These are phyloP conservation scores for Mycena crocata DNA, from an alignment of 768 basidiomycete genomes.

Conservation along the genomic window DNA sequence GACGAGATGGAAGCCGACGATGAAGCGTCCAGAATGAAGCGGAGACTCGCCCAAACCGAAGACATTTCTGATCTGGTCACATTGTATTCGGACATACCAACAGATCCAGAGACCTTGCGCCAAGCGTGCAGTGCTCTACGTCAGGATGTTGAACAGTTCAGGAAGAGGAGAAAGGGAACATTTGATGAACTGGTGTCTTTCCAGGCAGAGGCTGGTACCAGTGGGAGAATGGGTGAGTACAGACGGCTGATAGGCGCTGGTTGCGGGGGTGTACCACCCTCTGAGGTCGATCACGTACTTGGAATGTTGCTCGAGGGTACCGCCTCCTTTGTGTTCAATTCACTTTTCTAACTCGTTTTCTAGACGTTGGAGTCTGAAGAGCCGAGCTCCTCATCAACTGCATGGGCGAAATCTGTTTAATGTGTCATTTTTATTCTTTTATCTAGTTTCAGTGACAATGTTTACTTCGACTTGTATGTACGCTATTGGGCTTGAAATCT, in stretches of 20 bases:
- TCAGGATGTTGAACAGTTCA: slow-evolving; percentile 72
- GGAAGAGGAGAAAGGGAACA: slow-evolving; percentile 74
- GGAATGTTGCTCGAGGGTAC: slow-evolving; percentile 87
- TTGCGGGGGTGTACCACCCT: slow-evolving; percentile 85
- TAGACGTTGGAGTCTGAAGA: slow-evolving; percentile 89
- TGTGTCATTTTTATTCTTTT: slow-evolving; percentile 20
- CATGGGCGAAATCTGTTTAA: slow-evolving; percentile 48
- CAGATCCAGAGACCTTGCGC: slow-evolving; percentile 64
- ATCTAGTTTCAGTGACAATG: slow-evolving; percentile 24
- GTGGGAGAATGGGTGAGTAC: slow-evolving; percentile 90
- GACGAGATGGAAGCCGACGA: slow-evolving; percentile 58
- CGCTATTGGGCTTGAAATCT: background rate
- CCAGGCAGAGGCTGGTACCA: slow-evolving; percentile 92
- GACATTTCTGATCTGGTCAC: slow-evolving; percentile 73
- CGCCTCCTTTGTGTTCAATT: slow-evolving; percentile 3
- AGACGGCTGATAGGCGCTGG: slow-evolving; percentile 89
- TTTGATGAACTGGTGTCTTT: slow-evolving; percentile 84
- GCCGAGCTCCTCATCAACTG: slow-evolving; percentile 68
- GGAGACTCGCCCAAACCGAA: slow-evolving; percentile 62
- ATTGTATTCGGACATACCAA: slow-evolving; percentile 68
- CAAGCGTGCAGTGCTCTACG: slow-evolving; percentile 69
- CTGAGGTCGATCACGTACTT: slow-evolving; percentile 91
- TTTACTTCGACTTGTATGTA: slow-evolving; percentile 23
- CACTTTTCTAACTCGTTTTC: slow-evolving; percentile 17
- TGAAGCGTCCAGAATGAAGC: slow-evolving; percentile 66